phyloP scores from a whole-genome alignment of 1,139 yeast genomes.

The Taphrina confusa region DNA sequence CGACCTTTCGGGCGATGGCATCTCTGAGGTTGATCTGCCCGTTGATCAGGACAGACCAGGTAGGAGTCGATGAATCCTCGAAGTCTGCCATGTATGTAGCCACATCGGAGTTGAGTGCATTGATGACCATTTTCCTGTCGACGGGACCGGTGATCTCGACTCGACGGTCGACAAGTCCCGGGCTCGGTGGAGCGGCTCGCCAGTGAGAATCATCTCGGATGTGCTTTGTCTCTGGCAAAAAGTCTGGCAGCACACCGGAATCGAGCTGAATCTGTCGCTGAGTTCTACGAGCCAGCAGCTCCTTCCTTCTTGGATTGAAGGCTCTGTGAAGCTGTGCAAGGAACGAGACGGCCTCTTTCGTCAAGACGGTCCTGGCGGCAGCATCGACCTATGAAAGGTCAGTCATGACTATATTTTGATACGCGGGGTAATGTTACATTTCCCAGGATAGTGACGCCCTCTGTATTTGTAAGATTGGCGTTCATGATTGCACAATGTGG shows the following conservation, averaged over 20 bases:
- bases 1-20: conserved; percentile 52
- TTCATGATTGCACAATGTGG: conserved; percentile 29
- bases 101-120: conserved; percentile 67
- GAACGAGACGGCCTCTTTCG: conserved; percentile 69
- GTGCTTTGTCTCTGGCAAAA: conserved; percentile 67
- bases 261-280: conserved; percentile 64
- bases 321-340: conserved; percentile 73
- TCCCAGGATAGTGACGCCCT: conserved; percentile 31
- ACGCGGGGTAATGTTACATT: conserved; percentile 1
- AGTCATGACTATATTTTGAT: not conserved
- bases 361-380: conserved; percentile 50
- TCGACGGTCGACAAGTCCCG: conserved; percentile 74
- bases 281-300: conserved; percentile 61
- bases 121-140: conserved; percentile 67
- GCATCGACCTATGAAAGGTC: conserved; percentile 17
- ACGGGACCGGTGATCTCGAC: conserved; percentile 86
- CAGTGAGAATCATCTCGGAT: conserved; percentile 74
- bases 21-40: conserved; percentile 94
- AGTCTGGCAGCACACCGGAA: conserved; percentile 68
- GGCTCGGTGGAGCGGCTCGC: conserved; percentile 78
- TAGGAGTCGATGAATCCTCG: conserved; percentile 79
- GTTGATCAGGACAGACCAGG: conserved; percentile 82
- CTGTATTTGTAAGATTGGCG: conserved; percentile 15
- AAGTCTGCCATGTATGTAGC: conserved; percentile 76
- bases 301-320: conserved; percentile 63